Evolutionary conservation across 31 red algal genomes (phyloP), one percentile per base, ranked within the genome.

Genomic region (Odonthalia washingtoniensis): DNA sequence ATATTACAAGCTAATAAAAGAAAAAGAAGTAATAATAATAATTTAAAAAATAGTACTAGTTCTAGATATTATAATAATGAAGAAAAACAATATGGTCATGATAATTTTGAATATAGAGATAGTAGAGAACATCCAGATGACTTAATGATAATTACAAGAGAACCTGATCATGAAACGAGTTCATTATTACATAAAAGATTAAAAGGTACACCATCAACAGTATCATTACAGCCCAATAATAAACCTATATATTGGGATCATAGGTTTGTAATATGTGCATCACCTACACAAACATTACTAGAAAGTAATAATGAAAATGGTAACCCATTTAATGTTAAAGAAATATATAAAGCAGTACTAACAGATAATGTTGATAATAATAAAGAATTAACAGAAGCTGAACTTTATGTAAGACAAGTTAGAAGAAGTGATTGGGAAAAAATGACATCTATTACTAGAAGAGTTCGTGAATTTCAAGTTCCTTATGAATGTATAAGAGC

Each of bases 401-500:
- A 74, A 31, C 53, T 92, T 37, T 92, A 92, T 39, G 83, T 92
- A 18, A 60, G 90, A 2, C 90, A 92, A 76, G 61, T 92, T 40
- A 81, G 90, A 16, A 41, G 83, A 30, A 33, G 30, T 6, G 90
- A 92, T 74, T 92, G 83, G 83, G 76, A 92, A 14, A 34, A 39
- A 9, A 67, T 92, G 21, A 73, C 82, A 9, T 1, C 65, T 40
- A 46, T 42, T 38, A 49, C 40, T 21, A 24, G 2, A 3, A 42
- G 90, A 34, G 74, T 70, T 21, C 63, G 49, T 35, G 1, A 52
- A 32, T 87, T 84, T 39, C 78, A 91, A 3, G 67, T 64, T 14
- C 90, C 90, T 42, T 92, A 65, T 46, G 70, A 92, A 39, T 92
- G 90, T 63, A 75, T 92, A n/a, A 73, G 90, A 14, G 90, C 75